phyloP scores from a whole-genome alignment of 75 land plant species.

The Selaginella moellendorffii region DNA sequence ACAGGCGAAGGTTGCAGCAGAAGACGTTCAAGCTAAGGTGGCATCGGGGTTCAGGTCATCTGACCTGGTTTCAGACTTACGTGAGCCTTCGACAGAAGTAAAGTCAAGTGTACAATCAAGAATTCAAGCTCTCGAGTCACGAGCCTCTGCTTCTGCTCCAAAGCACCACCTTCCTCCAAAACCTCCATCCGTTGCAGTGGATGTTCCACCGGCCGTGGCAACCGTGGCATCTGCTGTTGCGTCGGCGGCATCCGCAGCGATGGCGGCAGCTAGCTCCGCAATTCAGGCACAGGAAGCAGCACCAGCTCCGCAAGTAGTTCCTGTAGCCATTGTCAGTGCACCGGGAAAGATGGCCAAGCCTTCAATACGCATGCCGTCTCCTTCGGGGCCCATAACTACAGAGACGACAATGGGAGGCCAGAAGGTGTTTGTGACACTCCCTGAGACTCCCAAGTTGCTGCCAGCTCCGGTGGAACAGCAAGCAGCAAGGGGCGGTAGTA shows the following conservation, averaged over 20 bases:
- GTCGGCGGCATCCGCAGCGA: background rate
- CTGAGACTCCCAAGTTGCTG: background rate
- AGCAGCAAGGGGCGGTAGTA: too few relatives aligned
- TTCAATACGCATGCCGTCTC: background rate
- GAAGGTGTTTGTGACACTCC: constrained; percentile 5
- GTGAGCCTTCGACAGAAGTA: background rate
- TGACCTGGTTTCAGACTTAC: too few relatives aligned
- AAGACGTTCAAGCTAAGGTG: background rate
- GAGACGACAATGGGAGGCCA: constrained; percentile 1
- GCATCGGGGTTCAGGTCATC: background rate
- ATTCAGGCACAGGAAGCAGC: background rate
- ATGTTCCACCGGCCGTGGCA: background rate
- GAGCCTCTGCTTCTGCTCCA: too few relatives aligned
- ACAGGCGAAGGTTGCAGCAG: background rate
- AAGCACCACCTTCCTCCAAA: background rate
- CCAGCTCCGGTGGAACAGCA: background rate
- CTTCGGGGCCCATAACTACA: background rate
- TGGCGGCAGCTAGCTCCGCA: background rate
- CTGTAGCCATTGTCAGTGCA: background rate
- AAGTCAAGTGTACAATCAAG: background rate
- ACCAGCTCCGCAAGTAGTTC: background rate
- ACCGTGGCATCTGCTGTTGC: background rate
- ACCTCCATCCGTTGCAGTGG: background rate
- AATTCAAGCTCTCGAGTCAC: background rate
- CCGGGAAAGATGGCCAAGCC: background rate